Base-by-base conservation (phyloP, 2,329 filamentous ascomycete species). In the Sporothrix brasiliensis region DNA sequence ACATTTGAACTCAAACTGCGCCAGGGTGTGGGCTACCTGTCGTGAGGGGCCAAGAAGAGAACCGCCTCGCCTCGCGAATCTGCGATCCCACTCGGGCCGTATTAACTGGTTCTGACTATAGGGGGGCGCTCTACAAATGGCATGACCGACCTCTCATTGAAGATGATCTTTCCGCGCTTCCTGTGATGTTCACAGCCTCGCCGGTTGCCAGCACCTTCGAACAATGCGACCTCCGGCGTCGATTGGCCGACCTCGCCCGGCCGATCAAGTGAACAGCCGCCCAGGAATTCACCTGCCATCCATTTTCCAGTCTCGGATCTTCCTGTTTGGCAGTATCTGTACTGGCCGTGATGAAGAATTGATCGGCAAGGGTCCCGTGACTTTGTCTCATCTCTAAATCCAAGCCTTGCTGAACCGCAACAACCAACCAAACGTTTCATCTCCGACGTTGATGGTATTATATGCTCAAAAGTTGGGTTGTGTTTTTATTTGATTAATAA, bases 331-430 rank as follows among this genome's bases (percentile, higher is more conserved):
- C 27, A 56, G 58, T 63, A 5, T 13, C n/a, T 24, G 21, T 27
- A 3, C 41, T 47, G 58, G 58, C 58, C 58, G 39, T 47, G n/a
- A 16, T 44, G 11, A 47, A 47, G 58, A 24, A 63, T 63, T 63
- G 58, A 63, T 63, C 58, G 58, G 16, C 58, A 27, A 0, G 24
- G 24, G 47, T 47, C 58, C 58, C 58, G 58, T 63, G 58, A 63
- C 58, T 27, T 27, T 63, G 39, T 63, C 39, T 47, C 58, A 44
- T 63, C n/a, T 63, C 7, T 9, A 21, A 47, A 6, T 47, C 39
- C 21, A 63, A 14, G 19, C 58, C 39, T 44, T 39, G n/a, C 41
- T 47, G 39, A n/a, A 47, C 21, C 9, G 27, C 21, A 4, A 27
- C 39, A 27, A 4, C 58, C 39, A 63, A 27, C 34, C 13, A 63